A percentile compares a stretch with the other conserved stretches of the same genome.
Evolutionary conservation across 306 rosid genomes (phyloP).

Genomic region (Alnus glutinosa): DNA sequence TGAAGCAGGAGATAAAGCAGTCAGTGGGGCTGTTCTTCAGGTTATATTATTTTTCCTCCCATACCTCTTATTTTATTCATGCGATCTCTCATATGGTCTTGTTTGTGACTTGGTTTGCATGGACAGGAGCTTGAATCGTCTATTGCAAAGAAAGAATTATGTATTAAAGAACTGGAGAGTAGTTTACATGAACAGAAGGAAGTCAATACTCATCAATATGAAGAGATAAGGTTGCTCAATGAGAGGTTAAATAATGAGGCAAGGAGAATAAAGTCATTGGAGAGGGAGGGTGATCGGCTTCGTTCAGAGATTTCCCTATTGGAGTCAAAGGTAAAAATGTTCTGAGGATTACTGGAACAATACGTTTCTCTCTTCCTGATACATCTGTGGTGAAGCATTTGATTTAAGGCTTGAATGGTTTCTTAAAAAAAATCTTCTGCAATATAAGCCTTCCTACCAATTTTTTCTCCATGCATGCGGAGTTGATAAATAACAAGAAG

Average conservation of each 20-base stretch:
- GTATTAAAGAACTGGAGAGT: slow-evolving; percentile 66
- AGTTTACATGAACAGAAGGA: slow-evolving; percentile 58
- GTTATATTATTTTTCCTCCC: slow-evolving; percentile 32
- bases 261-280: slow-evolving; percentile 71
- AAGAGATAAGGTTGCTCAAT: slow-evolving; percentile 71
- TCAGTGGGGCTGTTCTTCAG: slow-evolving; percentile 49
- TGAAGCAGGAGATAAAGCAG: slow-evolving; percentile 47
- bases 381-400: slow-evolving; percentile 4
- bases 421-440: neutral
- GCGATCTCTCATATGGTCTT: slow-evolving; percentile 23
- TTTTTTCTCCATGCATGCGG: slow-evolving; percentile 5
- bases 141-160: slow-evolving; percentile 62
- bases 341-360: slow-evolving; percentile 16
- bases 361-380: slow-evolving; percentile 3
- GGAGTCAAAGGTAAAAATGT: slow-evolving; percentile 77
- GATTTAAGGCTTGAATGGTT: slow-evolving; percentile 19
- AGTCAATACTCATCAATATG: slow-evolving; percentile 54
- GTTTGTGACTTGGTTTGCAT: slow-evolving; percentile 36
- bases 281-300: slow-evolving; percentile 80
- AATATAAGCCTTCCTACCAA: slow-evolving; percentile 10
- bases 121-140: slow-evolving; percentile 74
- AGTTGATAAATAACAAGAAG: slow-evolving; percentile 8
- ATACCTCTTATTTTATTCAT: slow-evolving; percentile 18
- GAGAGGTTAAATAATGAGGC: slow-evolving; percentile 66
- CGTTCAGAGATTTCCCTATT: slow-evolving; percentile 80